Conservation (phyloP, 2,329 filamentous ascomycete genomes). For the Penicillium sclerotigenum region DNA sequence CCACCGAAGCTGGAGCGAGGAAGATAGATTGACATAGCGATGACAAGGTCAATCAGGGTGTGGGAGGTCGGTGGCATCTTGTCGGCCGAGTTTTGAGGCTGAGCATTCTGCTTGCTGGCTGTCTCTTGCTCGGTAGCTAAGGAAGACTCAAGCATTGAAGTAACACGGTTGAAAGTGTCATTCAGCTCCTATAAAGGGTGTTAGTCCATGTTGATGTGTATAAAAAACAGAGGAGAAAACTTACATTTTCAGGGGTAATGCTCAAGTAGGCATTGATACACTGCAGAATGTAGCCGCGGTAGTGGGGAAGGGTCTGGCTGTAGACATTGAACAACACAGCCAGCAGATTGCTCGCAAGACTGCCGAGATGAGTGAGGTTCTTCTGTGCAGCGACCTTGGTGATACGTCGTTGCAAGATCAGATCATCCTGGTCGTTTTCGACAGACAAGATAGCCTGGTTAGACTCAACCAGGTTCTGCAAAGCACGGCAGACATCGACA, state of each 20-base stretch:
- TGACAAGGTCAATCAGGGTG: slow-evolving; percentile 93
- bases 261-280: slow-evolving; percentile 94
- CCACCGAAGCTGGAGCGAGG: slow-evolving; percentile 79
- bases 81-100: slow-evolving; percentile 63
- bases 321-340: slow-evolving; percentile 99
- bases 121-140: slow-evolving; percentile 64
- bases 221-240: slow-evolving; percentile 8
- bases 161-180: slow-evolving; percentile 84
- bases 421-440: slow-evolving; percentile 65
- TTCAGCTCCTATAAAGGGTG: slow-evolving; percentile 61
- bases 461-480: slow-evolving; percentile 86
- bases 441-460: slow-evolving; percentile 76
- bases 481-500: slow-evolving; percentile 77
- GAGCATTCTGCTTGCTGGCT: slow-evolving; percentile 59
- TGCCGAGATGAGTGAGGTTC: slow-evolving; percentile 77
- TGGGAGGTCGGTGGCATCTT: slow-evolving; percentile 88
- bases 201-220: slow-evolving; percentile 11
- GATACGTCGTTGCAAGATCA: slow-evolving; percentile 74
- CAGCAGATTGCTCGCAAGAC: slow-evolving; percentile 81
- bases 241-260: slow-evolving; percentile 66
- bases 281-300: slow-evolving; percentile 82
- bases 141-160: slow-evolving; percentile 73
- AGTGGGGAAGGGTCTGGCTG: slow-evolving; percentile 90
- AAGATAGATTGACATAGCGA: slow-evolving; percentile 91
- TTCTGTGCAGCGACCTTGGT: slow-evolving; percentile 70